Base-by-base conservation (phyloP, 2,329 filamentous ascomycete genomes). In the Colletotrichum lini region DNA sequence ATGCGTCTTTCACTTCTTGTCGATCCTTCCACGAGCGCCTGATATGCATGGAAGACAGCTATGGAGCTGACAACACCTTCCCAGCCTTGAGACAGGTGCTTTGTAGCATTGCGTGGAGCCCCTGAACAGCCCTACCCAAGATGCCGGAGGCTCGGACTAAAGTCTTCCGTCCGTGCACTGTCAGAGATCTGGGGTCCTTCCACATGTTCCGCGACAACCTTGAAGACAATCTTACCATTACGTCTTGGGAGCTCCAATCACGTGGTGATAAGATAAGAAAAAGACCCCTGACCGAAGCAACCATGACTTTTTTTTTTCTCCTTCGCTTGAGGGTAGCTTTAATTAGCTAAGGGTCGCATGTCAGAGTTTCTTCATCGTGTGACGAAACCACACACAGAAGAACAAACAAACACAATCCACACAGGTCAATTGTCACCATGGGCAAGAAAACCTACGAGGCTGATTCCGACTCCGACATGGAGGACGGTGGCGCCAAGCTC, bases 401-500 rank as follows among this genome's bases (percentile, higher is more conserved):
- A 58, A 38, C 53, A 59, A 38, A 49, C 30, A 18, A 35, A 18
- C 50, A 38, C 23, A 30, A 38, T 52, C 54, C 16, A 56, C 47
- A 44, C 44, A 52, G 40, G 18, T 49, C n/a, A 18, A 15, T 59
- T 40, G 40, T 18, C 15, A 54, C 23, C 35, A 72, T 72, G 69
- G 65, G 58, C 38, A 69, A 47, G 30, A 64, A 72, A 38, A 38
- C 47, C 18, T n/a, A 30, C n/a, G 50, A 53, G n/a, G 45, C 26
- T 44, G 69, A 64, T 40, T 63, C 65, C 21, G 60, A 59, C 40
- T 69, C 69, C 23, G 69, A 69, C n/a, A 59, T 21, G 58, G 69
- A 72, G 59, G 69, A 69, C 8, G 69, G 69, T 21, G 69, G 64
- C 57, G 68, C 57, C 44, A 62, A 67, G 64, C 56, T 71, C 50